phyloP scores from a whole-genome alignment of 805 yeast genomes.

The Saccharomyces eubayanus region DNA sequence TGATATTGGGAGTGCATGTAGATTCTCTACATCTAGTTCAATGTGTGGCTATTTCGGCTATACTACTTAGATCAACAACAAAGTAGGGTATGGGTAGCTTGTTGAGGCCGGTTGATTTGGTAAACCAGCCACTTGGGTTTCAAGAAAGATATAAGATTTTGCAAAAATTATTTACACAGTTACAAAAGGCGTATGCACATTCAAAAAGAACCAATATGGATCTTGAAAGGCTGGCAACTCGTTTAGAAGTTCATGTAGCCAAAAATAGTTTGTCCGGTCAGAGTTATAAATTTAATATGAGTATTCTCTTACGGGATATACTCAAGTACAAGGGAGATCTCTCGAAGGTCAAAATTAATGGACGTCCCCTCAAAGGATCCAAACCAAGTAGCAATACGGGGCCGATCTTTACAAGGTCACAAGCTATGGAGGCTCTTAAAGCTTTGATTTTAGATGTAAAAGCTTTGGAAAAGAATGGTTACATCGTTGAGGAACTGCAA shows the following conservation, averaged over 20 bases:
- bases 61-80: neutral
- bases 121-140: constrained; percentile 25
- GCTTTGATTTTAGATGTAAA: constrained; percentile 13
- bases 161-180: constrained; percentile 19
- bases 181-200: constrained; percentile 12
- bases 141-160: constrained; percentile 27
- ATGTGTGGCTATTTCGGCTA: neutral
- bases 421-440: constrained; percentile 15
- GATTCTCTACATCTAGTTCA: neutral
- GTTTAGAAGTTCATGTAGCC: constrained; percentile 23
- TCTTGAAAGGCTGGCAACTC: constrained; percentile 17
- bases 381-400: constrained; percentile 2
- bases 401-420: constrained; percentile 5
- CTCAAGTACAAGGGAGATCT: constrained; percentile 24
- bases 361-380: constrained; percentile 11
- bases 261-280: constrained; percentile 22
- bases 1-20: neutral
- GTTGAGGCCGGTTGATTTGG: constrained; percentile 26
- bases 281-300: constrained; percentile 27
- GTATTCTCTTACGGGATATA: constrained; percentile 27
- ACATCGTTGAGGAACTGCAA: constrained; percentile 9
- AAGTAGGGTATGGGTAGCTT: neutral
- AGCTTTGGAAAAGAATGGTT: constrained; percentile 20
- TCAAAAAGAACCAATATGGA: constrained; percentile 7
- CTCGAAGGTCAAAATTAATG: constrained; percentile 16